Evolutionary conservation across 2,329 filamentous ascomycete genomes (phyloP), one percentile per base, ranked within the genome.

Genomic region (Fusarium metavorans): DNA sequence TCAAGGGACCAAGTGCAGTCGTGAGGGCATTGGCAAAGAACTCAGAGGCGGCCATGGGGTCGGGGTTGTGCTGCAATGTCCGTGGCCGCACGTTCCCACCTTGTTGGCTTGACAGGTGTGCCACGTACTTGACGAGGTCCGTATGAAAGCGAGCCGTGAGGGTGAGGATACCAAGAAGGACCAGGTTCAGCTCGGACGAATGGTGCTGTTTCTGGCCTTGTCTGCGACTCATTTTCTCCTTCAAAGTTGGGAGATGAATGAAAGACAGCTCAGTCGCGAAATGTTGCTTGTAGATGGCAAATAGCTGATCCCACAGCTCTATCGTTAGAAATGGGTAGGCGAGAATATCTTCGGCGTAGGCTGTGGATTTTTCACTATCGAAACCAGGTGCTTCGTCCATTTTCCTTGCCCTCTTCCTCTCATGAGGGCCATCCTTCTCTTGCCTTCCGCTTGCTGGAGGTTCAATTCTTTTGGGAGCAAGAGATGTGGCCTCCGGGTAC

Each of bases 201-300:
- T 81, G 75, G 54, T 85, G 83, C 43, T 80, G 76, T 39, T 85
- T 58, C 20, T 66, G 79, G 75, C 81, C 63, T 82, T 83, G 67
- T 83, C 83, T 84, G 73, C 83, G 82, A n/a, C 83, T 83, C 71
- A 88, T 83, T 66, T 84, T 85, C 69, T 87, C 86, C 75, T 88
- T 88, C 73, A 94, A 89, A 0, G 89, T 92, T 3, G 90, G 88
- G 6, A 92, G 84, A 78, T 94, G 92, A 9, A 95, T 81, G 77
- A 95, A 95, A 0, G 92, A 90, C 43, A 95, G 86, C 78, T 94
- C 92, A 1, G 92, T 91, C 0, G 91, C 91, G 79, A 92, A 94
- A 79, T 95, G 92, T 48, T 91, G 85, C 76, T 92, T 90, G 81
- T 92, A 94, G 32, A 94, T 89, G 75, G 90, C 89, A 76, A 93